Conservation (phyloP, 345 rosid genomes). For the Draba incana region DNA sequence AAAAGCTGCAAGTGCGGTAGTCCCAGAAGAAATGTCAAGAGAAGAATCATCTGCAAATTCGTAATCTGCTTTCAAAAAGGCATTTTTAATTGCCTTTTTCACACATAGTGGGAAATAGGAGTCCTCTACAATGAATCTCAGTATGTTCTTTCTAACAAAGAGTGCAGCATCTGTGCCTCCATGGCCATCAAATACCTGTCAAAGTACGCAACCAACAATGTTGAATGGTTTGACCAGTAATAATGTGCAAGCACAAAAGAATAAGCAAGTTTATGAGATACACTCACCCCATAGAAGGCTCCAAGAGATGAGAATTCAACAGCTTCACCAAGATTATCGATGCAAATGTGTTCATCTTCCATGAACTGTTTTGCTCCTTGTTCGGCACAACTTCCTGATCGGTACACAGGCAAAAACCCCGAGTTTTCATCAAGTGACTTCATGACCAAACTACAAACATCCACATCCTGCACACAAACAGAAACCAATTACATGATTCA, state of each 20-base stretch:
- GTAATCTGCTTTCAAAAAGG: constrained; percentile 85
- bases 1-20: constrained; percentile 88
- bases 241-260: not conserved
- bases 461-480: constrained; percentile 57
- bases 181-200: constrained; percentile 96
- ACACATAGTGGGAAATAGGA: constrained; percentile 74
- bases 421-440: constrained; percentile 59
- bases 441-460: constrained; percentile 54
- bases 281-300: constrained; percentile 95
- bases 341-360: constrained; percentile 96
- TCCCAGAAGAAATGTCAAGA: constrained; percentile 93
- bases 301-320: constrained; percentile 62
- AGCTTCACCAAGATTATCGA: constrained; percentile 69
- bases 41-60: constrained; percentile 85
- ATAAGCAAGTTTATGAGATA: constrained; percentile 6
- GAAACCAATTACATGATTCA: constrained; percentile 12
- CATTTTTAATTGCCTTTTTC: constrained; percentile 78
- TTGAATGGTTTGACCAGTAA: not conserved
- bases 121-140: constrained; percentile 78
- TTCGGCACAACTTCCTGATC: constrained; percentile 95
- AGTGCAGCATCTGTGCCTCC: constrained; percentile 95
- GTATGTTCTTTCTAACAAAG: constrained; percentile 72
- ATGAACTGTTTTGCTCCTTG: constrained; percentile 83
- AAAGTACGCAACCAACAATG: constrained; percentile 30
- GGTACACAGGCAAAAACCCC: constrained; percentile 61